Evolutionary conservation across 2,329 filamentous ascomycete genomes (phyloP).

Genomic region (Microdochium paspali): DNA sequence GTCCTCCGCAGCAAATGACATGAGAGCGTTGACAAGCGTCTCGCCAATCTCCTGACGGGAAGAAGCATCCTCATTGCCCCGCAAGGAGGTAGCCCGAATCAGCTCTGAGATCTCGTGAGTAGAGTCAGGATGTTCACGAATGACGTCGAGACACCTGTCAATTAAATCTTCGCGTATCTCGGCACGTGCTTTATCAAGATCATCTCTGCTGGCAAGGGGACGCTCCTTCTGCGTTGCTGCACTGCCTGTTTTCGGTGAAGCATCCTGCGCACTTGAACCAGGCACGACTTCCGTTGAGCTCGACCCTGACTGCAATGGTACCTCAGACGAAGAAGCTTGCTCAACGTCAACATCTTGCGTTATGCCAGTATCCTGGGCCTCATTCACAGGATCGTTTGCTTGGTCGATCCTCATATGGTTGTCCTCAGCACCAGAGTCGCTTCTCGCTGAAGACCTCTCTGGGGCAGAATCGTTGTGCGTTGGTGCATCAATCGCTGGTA

Average conservation of each 20-base stretch:
- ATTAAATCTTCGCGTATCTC: constrained; percentile 71
- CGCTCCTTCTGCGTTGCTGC: constrained; percentile 7
- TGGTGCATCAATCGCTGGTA: constrained; percentile 47
- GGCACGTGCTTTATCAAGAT: constrained; percentile 66
- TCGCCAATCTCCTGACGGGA: constrained; percentile 65
- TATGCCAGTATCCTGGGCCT: constrained; percentile 6
- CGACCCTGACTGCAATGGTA: background rate
- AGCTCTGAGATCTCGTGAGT: constrained; percentile 89
- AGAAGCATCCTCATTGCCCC: constrained; percentile 45
- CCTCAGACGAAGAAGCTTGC: constrained; percentile 8
- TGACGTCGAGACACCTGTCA: constrained; percentile 81
- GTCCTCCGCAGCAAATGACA: constrained; percentile 54
- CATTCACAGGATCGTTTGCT: constrained; percentile 8
- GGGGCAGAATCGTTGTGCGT: constrained; percentile 1
- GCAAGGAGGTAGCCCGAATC: constrained; percentile 61
- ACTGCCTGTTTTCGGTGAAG: constrained; percentile 11
- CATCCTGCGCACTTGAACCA: constrained; percentile 13
- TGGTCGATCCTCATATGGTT: constrained; percentile 20
- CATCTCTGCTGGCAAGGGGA: constrained; percentile 41
- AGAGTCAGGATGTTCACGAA: constrained; percentile 77
- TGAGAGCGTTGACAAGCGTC: constrained; percentile 75
- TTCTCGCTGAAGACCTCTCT: constrained; percentile 16
- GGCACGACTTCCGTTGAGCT: constrained; percentile 7
- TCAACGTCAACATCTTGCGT: constrained; percentile 1
- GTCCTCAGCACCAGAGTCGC: constrained; percentile 12